Percentiles rank a stretch among this genome's conserved stretches.
phyloP scores from a whole-genome alignment of 345 rosid genomes.

The Lenwebbia sp. region DNA sequence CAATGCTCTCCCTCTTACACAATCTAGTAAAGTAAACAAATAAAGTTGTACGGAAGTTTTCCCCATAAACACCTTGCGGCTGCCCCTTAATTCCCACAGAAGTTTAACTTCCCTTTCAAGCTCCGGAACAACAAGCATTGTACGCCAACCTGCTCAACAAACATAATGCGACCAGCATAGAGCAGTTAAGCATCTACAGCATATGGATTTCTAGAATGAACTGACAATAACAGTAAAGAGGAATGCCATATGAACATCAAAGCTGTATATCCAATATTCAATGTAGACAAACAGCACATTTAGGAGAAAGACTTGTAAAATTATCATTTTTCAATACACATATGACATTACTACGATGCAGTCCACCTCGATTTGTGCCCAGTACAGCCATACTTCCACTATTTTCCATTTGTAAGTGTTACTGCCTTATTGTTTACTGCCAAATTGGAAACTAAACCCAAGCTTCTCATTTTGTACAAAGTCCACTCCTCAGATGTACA shows the following conservation, averaged over 20 bases:
- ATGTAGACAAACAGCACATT: neutral
- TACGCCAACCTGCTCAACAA: constrained; percentile 74
- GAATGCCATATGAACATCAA: neutral
- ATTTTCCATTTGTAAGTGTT: neutral
- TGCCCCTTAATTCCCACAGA: constrained; percentile 65
- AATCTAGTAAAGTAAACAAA: neutral
- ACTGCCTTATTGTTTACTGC: neutral
- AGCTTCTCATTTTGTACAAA: neutral
- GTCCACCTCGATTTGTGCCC: neutral
- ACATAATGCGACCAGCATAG: neutral
- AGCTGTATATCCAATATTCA: neutral
- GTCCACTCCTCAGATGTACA: neutral
- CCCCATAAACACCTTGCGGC: constrained; percentile 46
- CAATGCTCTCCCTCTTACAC: neutral
- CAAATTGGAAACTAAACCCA: neutral
- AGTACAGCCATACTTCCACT: neutral
- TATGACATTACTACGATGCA: neutral
- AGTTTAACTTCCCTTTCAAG: constrained; percentile 89
- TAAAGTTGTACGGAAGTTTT: neutral
- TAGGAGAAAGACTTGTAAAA: neutral
- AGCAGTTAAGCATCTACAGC: neutral
- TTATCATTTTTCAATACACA: neutral
- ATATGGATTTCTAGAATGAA: neutral
- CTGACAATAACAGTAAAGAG: neutral
- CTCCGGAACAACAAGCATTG: constrained; percentile 98